phyloP scores from a whole-genome alignment of 176 grass and related monocot species.

The Oryza longistaminata region DNA sequence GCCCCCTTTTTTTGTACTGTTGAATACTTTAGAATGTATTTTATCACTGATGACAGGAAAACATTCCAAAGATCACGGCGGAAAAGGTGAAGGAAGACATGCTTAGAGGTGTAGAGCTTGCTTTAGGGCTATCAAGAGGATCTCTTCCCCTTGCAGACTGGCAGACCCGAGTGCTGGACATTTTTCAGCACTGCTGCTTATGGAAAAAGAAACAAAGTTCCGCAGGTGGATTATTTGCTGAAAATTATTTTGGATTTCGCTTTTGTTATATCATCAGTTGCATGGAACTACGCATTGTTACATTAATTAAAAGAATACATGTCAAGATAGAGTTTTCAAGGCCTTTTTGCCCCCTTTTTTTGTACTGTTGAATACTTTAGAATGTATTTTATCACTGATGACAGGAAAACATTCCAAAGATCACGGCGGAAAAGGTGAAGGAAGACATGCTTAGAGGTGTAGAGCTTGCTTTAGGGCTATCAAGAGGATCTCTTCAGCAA shows the following conservation, averaged over 20 bases:
- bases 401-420: constrained; percentile 87
- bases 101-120: constrained; percentile 77
- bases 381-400: constrained; percentile 17
- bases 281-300: neutral
- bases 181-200: constrained; percentile 88
- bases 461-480: constrained; percentile 80
- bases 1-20: neutral
- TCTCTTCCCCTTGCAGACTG: constrained; percentile 59
- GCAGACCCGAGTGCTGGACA: constrained; percentile 78
- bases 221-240: constrained; percentile 62
- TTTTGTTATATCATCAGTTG: neutral
- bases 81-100: constrained; percentile 93
- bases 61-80: constrained; percentile 74
- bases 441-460: constrained; percentile 83
- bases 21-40: constrained; percentile 16
- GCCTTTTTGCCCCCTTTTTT: neutral
- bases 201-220: constrained; percentile 91
- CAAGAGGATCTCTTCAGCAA: constrained; percentile 64
- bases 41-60: constrained; percentile 58
- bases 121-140: constrained; percentile 74
- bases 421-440: constrained; percentile 82
- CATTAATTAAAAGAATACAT: neutral
- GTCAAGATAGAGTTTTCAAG: neutral
- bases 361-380: constrained; percentile 5
- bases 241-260: constrained; percentile 19